Evolutionary conservation across 2,329 filamentous ascomycete species (phyloP).

Genomic region (Epichloe festucae): DNA sequence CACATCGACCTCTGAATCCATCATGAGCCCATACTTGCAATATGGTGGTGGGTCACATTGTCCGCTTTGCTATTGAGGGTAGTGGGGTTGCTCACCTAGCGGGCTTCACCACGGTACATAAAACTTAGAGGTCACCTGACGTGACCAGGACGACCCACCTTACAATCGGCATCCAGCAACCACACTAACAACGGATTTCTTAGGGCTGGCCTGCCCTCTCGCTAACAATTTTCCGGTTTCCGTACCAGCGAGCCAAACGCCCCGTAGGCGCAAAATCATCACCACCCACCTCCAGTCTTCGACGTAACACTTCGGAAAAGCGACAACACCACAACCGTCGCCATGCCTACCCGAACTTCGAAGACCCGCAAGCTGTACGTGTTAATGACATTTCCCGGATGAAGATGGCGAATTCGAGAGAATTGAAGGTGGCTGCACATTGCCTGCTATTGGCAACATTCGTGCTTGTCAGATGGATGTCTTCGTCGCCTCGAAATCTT

Average conservation of each 20-base stretch:
- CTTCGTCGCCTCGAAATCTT: neutral
- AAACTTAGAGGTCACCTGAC: slow-evolving; percentile 19
- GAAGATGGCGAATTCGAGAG: neutral
- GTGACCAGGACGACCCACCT: neutral
- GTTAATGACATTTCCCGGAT: slow-evolving; percentile 9
- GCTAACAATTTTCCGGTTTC: slow-evolving; percentile 22
- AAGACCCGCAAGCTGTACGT: slow-evolving; percentile 71
- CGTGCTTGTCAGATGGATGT: neutral
- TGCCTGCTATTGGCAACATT: slow-evolving; percentile 14
- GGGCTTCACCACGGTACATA: slow-evolving; percentile 9
- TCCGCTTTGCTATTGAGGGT: neutral
- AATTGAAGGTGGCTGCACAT: slow-evolving; percentile 1
- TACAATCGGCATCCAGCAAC: neutral
- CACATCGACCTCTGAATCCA: slow-evolving; percentile 4
- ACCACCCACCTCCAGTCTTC: slow-evolving; percentile 23
- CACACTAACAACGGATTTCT: slow-evolving; percentile 6
- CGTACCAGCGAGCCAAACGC: slow-evolving; percentile 14
- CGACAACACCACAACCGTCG: slow-evolving; percentile 35
- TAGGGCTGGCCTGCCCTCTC: slow-evolving; percentile 32
- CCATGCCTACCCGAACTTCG: slow-evolving; percentile 61
- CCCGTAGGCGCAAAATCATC: slow-evolving; percentile 25
- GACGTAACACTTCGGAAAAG: slow-evolving; percentile 26
- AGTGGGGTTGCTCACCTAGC: neutral
- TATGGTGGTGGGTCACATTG: neutral
- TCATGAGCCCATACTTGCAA: slow-evolving; percentile 1